phyloP scores from a whole-genome alignment of 2,329 filamentous ascomycete genomes.

The Geosmithia morbida region DNA sequence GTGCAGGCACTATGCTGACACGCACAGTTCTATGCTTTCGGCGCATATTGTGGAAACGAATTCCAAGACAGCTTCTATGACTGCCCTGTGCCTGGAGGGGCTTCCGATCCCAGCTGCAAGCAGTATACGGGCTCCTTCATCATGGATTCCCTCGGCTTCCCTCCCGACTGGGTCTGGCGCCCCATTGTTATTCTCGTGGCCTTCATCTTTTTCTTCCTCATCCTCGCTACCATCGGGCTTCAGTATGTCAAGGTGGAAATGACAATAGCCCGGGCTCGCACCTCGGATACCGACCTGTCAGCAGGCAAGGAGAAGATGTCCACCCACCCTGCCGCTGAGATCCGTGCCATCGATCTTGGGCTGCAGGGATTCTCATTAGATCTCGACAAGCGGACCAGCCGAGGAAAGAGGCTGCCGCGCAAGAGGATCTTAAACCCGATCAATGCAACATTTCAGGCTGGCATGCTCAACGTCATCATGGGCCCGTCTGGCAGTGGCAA shows the following conservation, averaged over 20 bases:
- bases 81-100: constrained; percentile 50
- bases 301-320: constrained; percentile 58
- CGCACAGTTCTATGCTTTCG: constrained; percentile 51
- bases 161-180: constrained; percentile 48
- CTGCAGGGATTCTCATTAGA: constrained; percentile 50
- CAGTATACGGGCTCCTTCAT: constrained; percentile 58
- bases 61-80: constrained; percentile 60
- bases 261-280: constrained; percentile 49
- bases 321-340: constrained; percentile 31
- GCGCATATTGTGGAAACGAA: constrained; percentile 58
- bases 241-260: constrained; percentile 54
- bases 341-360: constrained; percentile 48
- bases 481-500: constrained; percentile 67
- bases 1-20: constrained; percentile 8
- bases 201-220: constrained; percentile 49
- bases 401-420: constrained; percentile 33
- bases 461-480: constrained; percentile 64
- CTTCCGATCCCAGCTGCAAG: constrained; percentile 47
- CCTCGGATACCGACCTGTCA: constrained; percentile 44
- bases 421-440: constrained; percentile 54
- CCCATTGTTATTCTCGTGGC: constrained; percentile 49
- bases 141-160: constrained; percentile 54
- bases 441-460: constrained; percentile 51
- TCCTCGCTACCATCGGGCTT: constrained; percentile 45
- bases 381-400: constrained; percentile 44